Percentiles rank a stretch among this genome's conserved stretches.
Evolutionary conservation across 169 alveolate genomes (phyloP).

Genomic region (Plasmodium vivax): DNA sequence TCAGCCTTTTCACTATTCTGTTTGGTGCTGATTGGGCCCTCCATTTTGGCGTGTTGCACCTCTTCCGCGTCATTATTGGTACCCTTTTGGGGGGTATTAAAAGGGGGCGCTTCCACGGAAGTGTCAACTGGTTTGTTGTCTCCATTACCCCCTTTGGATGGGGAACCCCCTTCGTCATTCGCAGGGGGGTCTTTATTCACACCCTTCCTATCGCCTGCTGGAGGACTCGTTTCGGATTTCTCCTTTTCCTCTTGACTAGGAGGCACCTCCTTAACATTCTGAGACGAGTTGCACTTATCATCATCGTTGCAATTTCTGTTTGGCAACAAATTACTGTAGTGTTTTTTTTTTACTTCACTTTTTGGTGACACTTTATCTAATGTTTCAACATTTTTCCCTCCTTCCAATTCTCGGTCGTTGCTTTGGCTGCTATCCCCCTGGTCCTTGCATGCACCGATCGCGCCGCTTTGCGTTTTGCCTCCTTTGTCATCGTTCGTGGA

Average conservation of each 20-base stretch:
- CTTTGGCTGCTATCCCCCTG: neutral
- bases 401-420: neutral
- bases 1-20: neutral
- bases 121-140: neutral
- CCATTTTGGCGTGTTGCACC: neutral
- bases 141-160: neutral
- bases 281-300: neutral
- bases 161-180: neutral
- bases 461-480: neutral
- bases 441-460: neutral
- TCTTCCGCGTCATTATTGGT: neutral
- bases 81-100: neutral
- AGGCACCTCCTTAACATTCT: neutral
- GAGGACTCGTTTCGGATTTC: neutral
- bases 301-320: conserved; percentile 18
- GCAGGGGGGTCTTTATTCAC: neutral
- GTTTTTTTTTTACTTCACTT: conserved; percentile 23
- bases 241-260: conserved; percentile 5
- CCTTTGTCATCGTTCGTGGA: neutral
- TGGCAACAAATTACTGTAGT: neutral
- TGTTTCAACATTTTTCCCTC: neutral
- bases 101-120: neutral
- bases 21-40: neutral
- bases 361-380: neutral
- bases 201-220: neutral